These are phyloP conservation scores for Dicorynia guianensis DNA, from an alignment of 306 rosid species.

Conservation along the genomic window DNA sequence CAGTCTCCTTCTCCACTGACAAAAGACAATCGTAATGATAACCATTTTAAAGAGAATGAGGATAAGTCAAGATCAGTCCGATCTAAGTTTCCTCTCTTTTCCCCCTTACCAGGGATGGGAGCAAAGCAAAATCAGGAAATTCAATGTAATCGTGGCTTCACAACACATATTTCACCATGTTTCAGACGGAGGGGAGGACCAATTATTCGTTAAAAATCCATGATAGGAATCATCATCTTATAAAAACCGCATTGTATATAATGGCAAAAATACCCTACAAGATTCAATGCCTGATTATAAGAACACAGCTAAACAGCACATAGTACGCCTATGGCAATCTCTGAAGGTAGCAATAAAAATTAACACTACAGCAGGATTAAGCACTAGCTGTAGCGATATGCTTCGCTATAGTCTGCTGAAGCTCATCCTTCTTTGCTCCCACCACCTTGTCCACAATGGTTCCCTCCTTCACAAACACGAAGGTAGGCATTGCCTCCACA, in stretches of 20 bases:
- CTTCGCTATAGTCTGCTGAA: conserved; percentile 67
- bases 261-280: background rate
- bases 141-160: background rate
- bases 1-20: too few relatives aligned
- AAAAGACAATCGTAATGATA: too few relatives aligned
- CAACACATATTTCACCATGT: conserved; percentile 24
- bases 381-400: conserved; percentile 55
- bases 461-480: conserved; percentile 89
- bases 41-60: background rate
- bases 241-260: background rate
- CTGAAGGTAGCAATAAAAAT: conserved; percentile 14
- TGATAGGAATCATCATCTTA: conserved; percentile 12
- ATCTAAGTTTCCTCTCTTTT: background rate
- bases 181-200: conserved; percentile 14
- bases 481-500: conserved; percentile 97
- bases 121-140: background rate
- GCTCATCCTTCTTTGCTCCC: conserved; percentile 89
- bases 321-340: background rate
- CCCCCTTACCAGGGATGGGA: background rate
- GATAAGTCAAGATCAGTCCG: background rate
- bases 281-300: conserved; percentile 22
- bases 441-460: conserved; percentile 77
- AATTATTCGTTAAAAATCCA: background rate
- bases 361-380: conserved; percentile 44
- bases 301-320: conserved; percentile 17